phyloP scores from a whole-genome alignment of 2,329 filamentous ascomycete genomes.

The Ceratocystis eucalypticola region DNA sequence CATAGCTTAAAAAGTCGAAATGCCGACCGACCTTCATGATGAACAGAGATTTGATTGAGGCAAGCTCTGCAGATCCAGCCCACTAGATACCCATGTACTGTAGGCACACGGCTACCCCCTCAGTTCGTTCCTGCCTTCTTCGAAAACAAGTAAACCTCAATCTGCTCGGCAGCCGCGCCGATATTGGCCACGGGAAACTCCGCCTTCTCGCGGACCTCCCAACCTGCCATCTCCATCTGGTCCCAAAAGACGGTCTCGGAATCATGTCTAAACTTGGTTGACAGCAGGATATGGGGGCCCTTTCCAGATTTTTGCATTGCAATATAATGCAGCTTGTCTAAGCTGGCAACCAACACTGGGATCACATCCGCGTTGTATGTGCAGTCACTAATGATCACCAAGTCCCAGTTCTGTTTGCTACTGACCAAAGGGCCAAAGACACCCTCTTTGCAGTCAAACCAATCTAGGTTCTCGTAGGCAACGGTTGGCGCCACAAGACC shows the following conservation, averaged over 20 bases:
- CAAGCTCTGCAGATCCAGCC: neutral
- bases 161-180: constrained; percentile 31
- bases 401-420: constrained; percentile 33
- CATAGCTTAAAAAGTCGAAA: neutral
- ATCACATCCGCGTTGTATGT: constrained; percentile 47
- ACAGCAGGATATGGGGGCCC: constrained; percentile 35
- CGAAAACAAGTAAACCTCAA: constrained; percentile 41
- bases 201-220: constrained; percentile 32
- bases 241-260: constrained; percentile 39
- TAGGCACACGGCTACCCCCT: neutral
- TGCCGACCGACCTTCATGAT: neutral
- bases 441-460: constrained; percentile 38
- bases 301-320: constrained; percentile 19
- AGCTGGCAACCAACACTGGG: constrained; percentile 39
- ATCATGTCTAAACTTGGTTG: constrained; percentile 43
- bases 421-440: constrained; percentile 31
- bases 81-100: neutral
- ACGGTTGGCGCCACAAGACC: constrained; percentile 23
- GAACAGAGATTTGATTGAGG: neutral
- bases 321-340: constrained; percentile 35
- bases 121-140: constrained; percentile 3
- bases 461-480: constrained; percentile 43
- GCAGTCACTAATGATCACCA: constrained; percentile 45
- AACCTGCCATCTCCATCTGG: constrained; percentile 34
- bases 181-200: constrained; percentile 35